phyloP scores from a whole-genome alignment of 164 flowering plant species.

The Amborella trichopoda region DNA sequence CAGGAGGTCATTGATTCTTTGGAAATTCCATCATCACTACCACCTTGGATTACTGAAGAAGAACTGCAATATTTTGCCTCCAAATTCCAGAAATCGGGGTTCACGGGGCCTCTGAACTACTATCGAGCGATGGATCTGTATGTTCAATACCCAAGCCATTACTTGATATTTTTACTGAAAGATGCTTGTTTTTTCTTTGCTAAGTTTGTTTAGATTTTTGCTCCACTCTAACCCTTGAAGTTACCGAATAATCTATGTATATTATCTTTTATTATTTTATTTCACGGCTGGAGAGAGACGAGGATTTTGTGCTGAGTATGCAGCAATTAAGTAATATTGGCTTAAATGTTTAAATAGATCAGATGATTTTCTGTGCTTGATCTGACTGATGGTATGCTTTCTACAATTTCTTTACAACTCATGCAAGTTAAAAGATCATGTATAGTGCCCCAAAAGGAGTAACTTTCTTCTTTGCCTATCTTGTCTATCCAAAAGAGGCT shows the following conservation, averaged over 20 bases:
- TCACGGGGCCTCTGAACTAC: slow-evolving; percentile 42
- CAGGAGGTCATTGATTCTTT: slow-evolving; percentile 30
- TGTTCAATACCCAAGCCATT: slow-evolving; percentile 2
- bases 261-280: neutral
- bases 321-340: neutral
- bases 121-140: slow-evolving; percentile 43
- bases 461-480: too few species aligned
- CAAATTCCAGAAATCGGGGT: slow-evolving; percentile 40
- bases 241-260: neutral
- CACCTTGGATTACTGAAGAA: slow-evolving; percentile 46
- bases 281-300: neutral
- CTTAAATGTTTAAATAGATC: neutral
- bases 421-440: too few species aligned
- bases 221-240: too few species aligned
- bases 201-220: too few species aligned
- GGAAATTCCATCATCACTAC: slow-evolving; percentile 20
- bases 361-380: too few species aligned
- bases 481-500: too few species aligned
- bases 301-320: neutral
- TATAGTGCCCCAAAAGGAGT: too few species aligned
- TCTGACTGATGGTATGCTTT: too few species aligned
- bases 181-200: neutral
- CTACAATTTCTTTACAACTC: too few species aligned
- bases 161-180: neutral
- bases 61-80: slow-evolving; percentile 30